Evolutionary conservation across 768 basidiomycete species (phyloP), one percentile per base, ranked within the genome.

Genomic region (Mycena alexandri): DNA sequence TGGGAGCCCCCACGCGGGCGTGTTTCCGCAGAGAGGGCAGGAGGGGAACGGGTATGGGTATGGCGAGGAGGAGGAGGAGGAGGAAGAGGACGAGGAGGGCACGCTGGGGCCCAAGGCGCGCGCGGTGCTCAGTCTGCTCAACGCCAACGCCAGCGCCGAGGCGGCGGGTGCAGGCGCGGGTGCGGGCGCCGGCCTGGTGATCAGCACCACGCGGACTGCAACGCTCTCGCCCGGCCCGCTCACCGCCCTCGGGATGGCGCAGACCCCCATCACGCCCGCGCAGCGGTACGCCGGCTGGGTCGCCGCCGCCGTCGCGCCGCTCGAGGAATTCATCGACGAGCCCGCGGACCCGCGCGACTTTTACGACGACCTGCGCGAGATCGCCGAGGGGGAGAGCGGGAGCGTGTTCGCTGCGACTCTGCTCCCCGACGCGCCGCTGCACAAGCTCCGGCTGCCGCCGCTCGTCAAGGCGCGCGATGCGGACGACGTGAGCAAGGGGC

Each of bases 351-450:
- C 93, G 5, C 81, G 85, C 1, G 82, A 86, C 5, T 84, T 86
- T 63, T 94, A 92, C 76, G 78, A 83, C 11, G 87, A 93, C 67
- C 79, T 94, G 51, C 86, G 85, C 60, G 93, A 94, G 78, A 90
- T 95, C 33, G 93, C 92, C 0, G 91, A 94, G 75, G 93, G 94
- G 36, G 93, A 94, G 74, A 91, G 87, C 46, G 94, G 94, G 5
- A 89, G 87, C 2, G 91, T 95, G 21, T 86, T 77, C 70, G 80
- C 83, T 22, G 86, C 70, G 34, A 43, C 42, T 25, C 34, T 71
- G 3, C 11, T 52, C 6, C 86, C 8, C 74, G 78, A 8, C 73
- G 87, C 52, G 74, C 79, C 44, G 74, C 76, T 59, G 68, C 60
- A 76, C 44, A 81, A 78, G 64, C 80, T 87, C 41, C 78, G 77